Percentiles rank a stretch among this genome's conserved stretches.
These are phyloP conservation scores for Elongisporangium undulatum DNA, from an alignment of 352 stramenopile genomes.

Conservation along the genomic window DNA sequence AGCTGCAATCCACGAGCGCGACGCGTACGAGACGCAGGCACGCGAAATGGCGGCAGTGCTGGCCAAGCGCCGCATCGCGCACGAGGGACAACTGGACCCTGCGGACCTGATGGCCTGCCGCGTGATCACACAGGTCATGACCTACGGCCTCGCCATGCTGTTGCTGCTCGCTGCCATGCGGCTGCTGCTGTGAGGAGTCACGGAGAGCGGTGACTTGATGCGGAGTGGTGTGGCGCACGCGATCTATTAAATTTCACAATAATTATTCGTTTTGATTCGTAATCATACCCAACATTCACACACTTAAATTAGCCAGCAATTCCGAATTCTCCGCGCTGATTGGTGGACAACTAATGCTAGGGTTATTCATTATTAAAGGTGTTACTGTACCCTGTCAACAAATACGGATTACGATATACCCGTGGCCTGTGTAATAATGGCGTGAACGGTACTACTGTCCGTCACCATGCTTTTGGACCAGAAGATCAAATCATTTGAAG, in stretches of 20 bases:
- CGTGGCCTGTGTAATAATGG: background rate
- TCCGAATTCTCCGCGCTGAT: background rate
- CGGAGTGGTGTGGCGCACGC: background rate
- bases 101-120: conserved; percentile 37
- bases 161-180: conserved; percentile 20
- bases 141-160: conserved; percentile 30
- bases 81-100: conserved; percentile 27
- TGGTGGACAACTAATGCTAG: background rate
- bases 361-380: background rate
- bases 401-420: background rate
- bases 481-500: background rate
- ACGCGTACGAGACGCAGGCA: conserved; percentile 34
- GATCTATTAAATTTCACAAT: background rate
- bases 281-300: background rate
- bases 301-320: background rate
- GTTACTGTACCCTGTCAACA: too few relatives aligned
- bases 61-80: conserved; percentile 27
- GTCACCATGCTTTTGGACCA: background rate
- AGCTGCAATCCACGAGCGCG: conserved; percentile 20
- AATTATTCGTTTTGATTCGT: background rate
- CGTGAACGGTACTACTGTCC: background rate
- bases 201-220: background rate
- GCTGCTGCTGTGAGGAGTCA: background rate
- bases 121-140: conserved; percentile 42
- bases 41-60: conserved; percentile 49